Evolutionary conservation across 768 basidiomycete genomes (phyloP).

Genomic region (Brasilioporus rufonigricans): DNA sequence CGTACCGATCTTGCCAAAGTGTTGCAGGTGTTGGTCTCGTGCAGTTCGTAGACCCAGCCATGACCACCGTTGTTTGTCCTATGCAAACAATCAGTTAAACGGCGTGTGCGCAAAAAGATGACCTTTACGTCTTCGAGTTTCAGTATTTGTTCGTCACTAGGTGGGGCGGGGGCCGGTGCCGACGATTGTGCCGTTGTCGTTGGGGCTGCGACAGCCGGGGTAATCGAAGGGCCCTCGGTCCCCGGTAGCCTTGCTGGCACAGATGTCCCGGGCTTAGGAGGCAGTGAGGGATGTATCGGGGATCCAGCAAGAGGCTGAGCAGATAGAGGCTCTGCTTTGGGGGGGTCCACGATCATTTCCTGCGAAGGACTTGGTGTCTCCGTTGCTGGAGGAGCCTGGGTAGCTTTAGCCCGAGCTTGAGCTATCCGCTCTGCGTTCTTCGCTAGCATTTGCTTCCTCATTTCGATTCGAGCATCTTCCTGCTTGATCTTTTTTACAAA

Average conservation of each 20-base stretch:
- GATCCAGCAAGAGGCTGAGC: constrained; percentile 31
- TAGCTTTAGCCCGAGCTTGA: constrained; percentile 43
- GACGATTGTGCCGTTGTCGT: constrained; percentile 12
- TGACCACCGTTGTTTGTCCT: constrained; percentile 76
- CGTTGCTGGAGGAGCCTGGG: constrained; percentile 19
- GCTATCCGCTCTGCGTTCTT: constrained; percentile 38
- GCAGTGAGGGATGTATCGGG: constrained; percentile 66
- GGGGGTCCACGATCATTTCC: constrained; percentile 17
- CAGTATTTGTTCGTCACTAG: constrained; percentile 48
- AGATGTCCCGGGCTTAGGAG: constrained; percentile 60
- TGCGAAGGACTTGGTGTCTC: constrained; percentile 22
- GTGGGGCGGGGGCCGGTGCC: constrained; percentile 24
- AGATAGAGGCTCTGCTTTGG: constrained; percentile 18
- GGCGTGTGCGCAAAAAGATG: neutral
- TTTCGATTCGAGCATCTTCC: constrained; percentile 61
- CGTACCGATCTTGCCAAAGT: constrained; percentile 80
- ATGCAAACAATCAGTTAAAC: constrained; percentile 13
- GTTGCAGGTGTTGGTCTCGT: constrained; percentile 68
- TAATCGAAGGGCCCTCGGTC: constrained; percentile 31
- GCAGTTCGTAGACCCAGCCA: constrained; percentile 82
- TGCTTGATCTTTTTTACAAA: constrained; percentile 69
- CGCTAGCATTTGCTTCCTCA: constrained; percentile 41
- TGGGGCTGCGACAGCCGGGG: constrained; percentile 9
- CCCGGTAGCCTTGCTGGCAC: constrained; percentile 32
- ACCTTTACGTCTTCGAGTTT: constrained; percentile 60